Percentiles rank a stretch among this genome's conserved stretches.
Evolutionary conservation across 345 rosid species (phyloP).

Genomic region (Acer yangbiense): DNA sequence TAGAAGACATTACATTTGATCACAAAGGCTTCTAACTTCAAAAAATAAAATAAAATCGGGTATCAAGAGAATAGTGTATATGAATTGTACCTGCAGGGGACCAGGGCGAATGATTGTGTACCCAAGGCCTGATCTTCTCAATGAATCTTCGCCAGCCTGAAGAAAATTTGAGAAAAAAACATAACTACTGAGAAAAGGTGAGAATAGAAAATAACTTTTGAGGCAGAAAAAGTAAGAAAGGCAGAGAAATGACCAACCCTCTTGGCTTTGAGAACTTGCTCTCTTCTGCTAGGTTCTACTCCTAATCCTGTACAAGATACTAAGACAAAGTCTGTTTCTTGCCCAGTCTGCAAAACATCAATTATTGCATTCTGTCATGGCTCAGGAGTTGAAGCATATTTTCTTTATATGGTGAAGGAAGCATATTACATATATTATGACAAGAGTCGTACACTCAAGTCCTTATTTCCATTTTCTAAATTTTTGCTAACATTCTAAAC

Average conservation of each 20-base stretch:
- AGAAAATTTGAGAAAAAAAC: slow-evolving; percentile 9
- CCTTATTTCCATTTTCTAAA: neutral
- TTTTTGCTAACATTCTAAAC: neutral
- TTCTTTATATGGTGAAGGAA: neutral
- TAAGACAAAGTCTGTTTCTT: slow-evolving; percentile 90
- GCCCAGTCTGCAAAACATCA: slow-evolving; percentile 70
- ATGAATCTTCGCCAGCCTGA: slow-evolving; percentile 93
- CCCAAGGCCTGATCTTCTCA: slow-evolving; percentile 95
- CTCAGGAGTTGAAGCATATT: neutral
- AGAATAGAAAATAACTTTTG: neutral
- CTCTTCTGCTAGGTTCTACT: slow-evolving; percentile 80
- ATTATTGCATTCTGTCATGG: neutral
- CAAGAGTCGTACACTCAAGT: neutral
- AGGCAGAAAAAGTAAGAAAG: neutral
- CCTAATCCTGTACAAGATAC: slow-evolving; percentile 94
- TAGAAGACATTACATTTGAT: neutral
- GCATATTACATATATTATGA: neutral
- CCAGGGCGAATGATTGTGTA: slow-evolving; percentile 96
- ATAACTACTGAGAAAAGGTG: slow-evolving; percentile 4
- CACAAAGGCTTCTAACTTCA: neutral
- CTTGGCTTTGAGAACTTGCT: slow-evolving; percentile 94
- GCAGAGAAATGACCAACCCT: slow-evolving; percentile 50
- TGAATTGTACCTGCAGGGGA: slow-evolving; percentile 64
- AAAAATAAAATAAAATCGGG: neutral
- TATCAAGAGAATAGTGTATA: neutral